phyloP scores from a whole-genome alignment of 192 early-diverging fungal genomes.

The Backusella australiensis region DNA sequence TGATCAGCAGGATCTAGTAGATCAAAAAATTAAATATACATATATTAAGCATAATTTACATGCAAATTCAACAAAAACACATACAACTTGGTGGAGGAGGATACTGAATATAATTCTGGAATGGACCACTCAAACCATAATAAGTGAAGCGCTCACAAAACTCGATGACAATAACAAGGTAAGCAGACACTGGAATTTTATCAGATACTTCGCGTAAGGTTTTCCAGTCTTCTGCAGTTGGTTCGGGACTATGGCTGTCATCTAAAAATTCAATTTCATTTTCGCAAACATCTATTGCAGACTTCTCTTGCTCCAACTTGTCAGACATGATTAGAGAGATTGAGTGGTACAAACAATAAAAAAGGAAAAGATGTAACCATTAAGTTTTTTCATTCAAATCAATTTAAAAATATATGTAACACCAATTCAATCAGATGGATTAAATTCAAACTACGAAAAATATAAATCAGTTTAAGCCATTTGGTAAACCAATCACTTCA shows the following conservation, averaged over 20 bases:
- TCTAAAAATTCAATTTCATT: slow-evolving; percentile 13
- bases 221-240: slow-evolving; percentile 60
- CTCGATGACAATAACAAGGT: slow-evolving; percentile 57
- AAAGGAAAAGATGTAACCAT: background rate
- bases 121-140: slow-evolving; percentile 58
- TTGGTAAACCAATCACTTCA: background rate
- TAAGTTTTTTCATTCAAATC: background rate
- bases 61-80: background rate
- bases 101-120: slow-evolving; percentile 59
- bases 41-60: background rate
- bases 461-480: background rate
- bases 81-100: slow-evolving; percentile 38
- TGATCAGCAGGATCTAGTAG: slow-evolving; percentile 35
- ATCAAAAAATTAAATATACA: background rate
- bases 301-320: slow-evolving; percentile 8
- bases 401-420: background rate
- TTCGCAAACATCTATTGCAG: background rate
- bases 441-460: background rate
- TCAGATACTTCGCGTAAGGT: slow-evolving; percentile 57
- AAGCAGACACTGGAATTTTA: slow-evolving; percentile 52
- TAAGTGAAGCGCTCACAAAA: slow-evolving; percentile 67
- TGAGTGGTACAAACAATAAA: background rate
- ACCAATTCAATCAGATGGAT: background rate
- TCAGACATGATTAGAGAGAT: slow-evolving; percentile 16
- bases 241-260: slow-evolving; percentile 47